Conservation (phyloP, 495 filamentous ascomycete species). For the Cetradonia linearis region DNA sequence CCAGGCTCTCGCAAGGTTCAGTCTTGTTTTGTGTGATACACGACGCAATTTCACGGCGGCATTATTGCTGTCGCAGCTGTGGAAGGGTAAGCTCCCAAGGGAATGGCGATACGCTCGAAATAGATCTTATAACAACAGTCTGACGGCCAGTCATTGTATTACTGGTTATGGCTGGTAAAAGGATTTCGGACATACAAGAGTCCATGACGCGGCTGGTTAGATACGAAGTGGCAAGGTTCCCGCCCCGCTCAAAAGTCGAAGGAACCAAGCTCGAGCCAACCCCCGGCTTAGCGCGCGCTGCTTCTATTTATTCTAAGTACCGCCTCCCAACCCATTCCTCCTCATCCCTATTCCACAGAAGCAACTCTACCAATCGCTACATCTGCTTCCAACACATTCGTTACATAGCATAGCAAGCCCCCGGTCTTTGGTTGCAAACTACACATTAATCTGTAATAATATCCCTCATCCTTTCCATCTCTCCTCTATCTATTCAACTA, state of each 20-base stretch:
- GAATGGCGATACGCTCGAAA: constrained; percentile 1
- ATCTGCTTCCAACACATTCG: constrained; percentile 7
- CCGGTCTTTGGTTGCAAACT: not conserved
- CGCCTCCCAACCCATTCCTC: not conserved
- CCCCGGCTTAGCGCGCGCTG: constrained; percentile 4
- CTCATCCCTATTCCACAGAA: not conserved
- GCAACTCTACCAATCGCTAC: constrained; percentile 2
- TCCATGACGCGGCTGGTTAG: constrained; percentile 8
- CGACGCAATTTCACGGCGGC: not conserved
- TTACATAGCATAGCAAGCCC: constrained; percentile 6
- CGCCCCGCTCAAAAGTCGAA: constrained; percentile 3
- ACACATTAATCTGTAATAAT: constrained; percentile 8
- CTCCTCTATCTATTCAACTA: not conserved
- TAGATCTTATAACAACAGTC: not conserved
- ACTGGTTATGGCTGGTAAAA: not conserved
- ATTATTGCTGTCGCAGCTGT: not conserved
- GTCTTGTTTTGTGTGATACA: not conserved
- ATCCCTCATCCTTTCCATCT: not conserved
- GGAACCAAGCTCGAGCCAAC: not conserved
- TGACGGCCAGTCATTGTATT: constrained; percentile 1
- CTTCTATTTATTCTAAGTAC: constrained; percentile 7
- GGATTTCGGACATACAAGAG: not conserved
- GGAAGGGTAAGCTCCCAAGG: not conserved
- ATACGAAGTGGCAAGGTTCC: constrained; percentile 12
- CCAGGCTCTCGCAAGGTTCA: not conserved